Evolutionary conservation across 495 filamentous ascomycete species (phyloP).

Genomic region (Penicillium silybi): DNA sequence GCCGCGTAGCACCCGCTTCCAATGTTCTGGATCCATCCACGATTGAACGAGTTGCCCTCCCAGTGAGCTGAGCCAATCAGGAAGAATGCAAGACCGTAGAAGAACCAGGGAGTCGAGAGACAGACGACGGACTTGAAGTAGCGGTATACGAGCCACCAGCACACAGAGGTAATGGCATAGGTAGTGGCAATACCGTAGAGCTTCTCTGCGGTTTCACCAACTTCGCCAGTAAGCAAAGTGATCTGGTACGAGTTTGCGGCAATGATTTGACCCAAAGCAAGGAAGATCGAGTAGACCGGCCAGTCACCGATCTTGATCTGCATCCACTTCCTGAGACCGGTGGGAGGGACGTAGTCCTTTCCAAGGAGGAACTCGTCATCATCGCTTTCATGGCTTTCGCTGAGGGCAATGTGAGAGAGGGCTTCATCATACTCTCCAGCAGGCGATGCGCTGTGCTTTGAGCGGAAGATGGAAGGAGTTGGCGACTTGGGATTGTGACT

Average conservation of each 20-base stretch:
- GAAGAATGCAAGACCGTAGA: constrained; percentile 64
- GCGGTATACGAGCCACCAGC: constrained; percentile 66
- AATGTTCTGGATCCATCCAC: constrained; percentile 48
- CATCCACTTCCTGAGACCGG: constrained; percentile 54
- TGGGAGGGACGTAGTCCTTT: constrained; percentile 62
- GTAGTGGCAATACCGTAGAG: constrained; percentile 64
- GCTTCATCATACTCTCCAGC: constrained; percentile 29
- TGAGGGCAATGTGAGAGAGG: constrained; percentile 27
- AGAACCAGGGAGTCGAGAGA: constrained; percentile 56
- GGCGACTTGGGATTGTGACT: constrained; percentile 28
- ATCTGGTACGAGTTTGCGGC: constrained; percentile 72
- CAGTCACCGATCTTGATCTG: constrained; percentile 54
- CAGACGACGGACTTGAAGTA: constrained; percentile 57
- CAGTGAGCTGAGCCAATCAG: constrained; percentile 62
- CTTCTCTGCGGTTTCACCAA: constrained; percentile 58
- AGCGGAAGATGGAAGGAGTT: constrained; percentile 40
- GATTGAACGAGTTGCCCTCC: constrained; percentile 31
- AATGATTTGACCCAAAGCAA: constrained; percentile 64
- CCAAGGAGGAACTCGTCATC: constrained; percentile 60
- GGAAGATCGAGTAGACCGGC: constrained; percentile 69
- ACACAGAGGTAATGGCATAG: constrained; percentile 58
- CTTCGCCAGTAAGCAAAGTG: constrained; percentile 61
- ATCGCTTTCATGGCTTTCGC: constrained; percentile 19
- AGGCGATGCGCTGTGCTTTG: constrained; percentile 30
- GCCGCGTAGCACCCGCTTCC: constrained; percentile 43